These are phyloP conservation scores for Zalerion maritima DNA, from an alignment of 495 filamentous ascomycete genomes.

Conservation along the genomic window DNA sequence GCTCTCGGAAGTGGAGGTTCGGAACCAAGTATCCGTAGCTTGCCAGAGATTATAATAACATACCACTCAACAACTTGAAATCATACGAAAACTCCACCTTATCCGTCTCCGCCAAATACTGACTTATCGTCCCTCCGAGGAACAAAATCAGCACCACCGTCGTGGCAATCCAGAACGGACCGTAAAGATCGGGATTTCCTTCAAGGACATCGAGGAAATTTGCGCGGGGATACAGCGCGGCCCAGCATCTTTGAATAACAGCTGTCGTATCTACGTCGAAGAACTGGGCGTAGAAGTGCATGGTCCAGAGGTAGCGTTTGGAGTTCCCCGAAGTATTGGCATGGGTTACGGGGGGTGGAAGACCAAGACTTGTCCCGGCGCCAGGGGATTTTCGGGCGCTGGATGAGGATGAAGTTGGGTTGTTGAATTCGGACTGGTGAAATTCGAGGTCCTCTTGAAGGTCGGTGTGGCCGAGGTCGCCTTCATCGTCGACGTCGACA, in stretches of 20 bases:
- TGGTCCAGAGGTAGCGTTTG: conserved; percentile 82
- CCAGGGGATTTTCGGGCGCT: conserved; percentile 33
- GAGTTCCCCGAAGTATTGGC: conserved; percentile 30
- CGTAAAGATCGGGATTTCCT: conserved; percentile 93
- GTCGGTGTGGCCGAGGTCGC: conserved; percentile 95
- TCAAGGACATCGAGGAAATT: conserved; percentile 96
- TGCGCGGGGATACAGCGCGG: conserved; percentile 70
- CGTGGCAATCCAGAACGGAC: conserved; percentile 95
- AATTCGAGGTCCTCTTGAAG: conserved; percentile 98
- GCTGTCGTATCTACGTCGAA: conserved; percentile 93
- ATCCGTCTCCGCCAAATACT: conserved; percentile 50
- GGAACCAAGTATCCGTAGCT: conserved; percentile 1
- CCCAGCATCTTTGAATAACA: conserved; percentile 68
- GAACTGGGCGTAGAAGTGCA: conserved; percentile 91
- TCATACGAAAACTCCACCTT: conserved; percentile 54
- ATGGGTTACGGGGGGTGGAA: conserved; percentile 48
- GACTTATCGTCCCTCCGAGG: conserved; percentile 82
- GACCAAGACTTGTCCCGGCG: conserved; percentile 25
- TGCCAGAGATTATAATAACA: conserved; percentile 8
- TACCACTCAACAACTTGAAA: conserved; percentile 64
- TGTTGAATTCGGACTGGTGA: conserved; percentile 59
- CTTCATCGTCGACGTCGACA: conserved; percentile 93
- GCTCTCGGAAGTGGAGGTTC: not conserved
- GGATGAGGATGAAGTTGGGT: conserved; percentile 41
- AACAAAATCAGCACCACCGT: conserved; percentile 94